Percentiles rank a stretch among this genome's conserved stretches.
Conservation (phyloP, 2,329 filamentous ascomycete species). For the Exophiala sp. region DNA sequence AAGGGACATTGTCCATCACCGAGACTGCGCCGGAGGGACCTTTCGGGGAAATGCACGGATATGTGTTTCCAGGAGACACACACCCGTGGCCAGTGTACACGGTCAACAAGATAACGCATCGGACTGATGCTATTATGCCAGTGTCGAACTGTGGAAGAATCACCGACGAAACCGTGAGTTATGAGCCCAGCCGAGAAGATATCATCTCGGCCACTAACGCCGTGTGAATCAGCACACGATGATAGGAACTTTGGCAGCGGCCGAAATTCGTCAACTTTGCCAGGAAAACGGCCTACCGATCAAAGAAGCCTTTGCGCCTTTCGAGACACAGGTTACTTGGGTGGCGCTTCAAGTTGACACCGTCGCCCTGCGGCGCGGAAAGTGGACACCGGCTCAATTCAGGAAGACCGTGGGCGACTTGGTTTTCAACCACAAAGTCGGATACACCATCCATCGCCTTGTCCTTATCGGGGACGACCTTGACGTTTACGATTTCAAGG, state of each 20-base stretch:
- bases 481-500: constrained; percentile 39
- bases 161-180: constrained; percentile 39
- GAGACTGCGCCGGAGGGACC: constrained; percentile 45
- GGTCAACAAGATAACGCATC: constrained; percentile 46
- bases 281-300: constrained; percentile 40
- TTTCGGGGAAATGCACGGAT: constrained; percentile 47
- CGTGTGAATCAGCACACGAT: constrained; percentile 26
- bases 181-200: constrained; percentile 10
- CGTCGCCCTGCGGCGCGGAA: constrained; percentile 53
- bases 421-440: constrained; percentile 51
- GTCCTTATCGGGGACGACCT: constrained; percentile 48
- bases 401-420: constrained; percentile 40
- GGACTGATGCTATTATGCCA: constrained; percentile 45
- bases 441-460: constrained; percentile 42
- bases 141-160: constrained; percentile 41
- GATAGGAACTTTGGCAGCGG: constrained; percentile 42
- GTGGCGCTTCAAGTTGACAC: constrained; percentile 53
- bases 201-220: constrained; percentile 25
- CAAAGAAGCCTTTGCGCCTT: constrained; percentile 41
- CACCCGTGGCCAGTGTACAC: constrained; percentile 39
- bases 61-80: constrained; percentile 41
- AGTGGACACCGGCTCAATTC: constrained; percentile 42
- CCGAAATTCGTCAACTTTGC: constrained; percentile 39
- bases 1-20: constrained; percentile 44
- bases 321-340: constrained; percentile 48